Evolutionary conservation across 371 early-diverging fungal species (phyloP).

Genomic region (Choanephora cucurbitarum): DNA sequence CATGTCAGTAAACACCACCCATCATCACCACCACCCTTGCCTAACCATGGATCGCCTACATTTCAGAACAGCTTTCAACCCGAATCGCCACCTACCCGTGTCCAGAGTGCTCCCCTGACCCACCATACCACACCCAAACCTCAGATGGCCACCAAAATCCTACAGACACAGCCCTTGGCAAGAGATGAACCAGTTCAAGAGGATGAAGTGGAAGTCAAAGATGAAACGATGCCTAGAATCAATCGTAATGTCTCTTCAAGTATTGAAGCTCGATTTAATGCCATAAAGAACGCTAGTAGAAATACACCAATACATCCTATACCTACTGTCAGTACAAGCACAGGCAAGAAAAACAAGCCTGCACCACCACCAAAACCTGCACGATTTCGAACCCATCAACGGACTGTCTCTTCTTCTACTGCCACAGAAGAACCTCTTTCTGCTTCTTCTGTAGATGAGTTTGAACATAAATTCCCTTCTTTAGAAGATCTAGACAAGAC

Average conservation of each 20-base stretch:
- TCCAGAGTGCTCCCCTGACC: slow-evolving; percentile 19
- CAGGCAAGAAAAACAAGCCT: slow-evolving; percentile 25
- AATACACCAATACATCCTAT: slow-evolving; percentile 3
- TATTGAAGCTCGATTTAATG: slow-evolving; percentile 38
- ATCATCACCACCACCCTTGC: neutral
- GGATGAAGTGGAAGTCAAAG: neutral
- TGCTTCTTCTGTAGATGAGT: slow-evolving; percentile 28
- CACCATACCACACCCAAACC: slow-evolving; percentile 12
- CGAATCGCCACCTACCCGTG: slow-evolving; percentile 3
- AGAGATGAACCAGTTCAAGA: neutral
- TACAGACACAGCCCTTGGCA: slow-evolving; percentile 15
- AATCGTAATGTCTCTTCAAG: slow-evolving; percentile 28
- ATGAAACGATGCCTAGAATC: slow-evolving; percentile 6
- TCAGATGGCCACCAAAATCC: slow-evolving; percentile 14
- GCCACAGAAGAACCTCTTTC: slow-evolving; percentile 14
- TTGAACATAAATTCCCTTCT: slow-evolving; percentile 44
- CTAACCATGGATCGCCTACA: neutral
- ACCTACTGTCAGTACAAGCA: slow-evolving; percentile 1
- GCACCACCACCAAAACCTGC: slow-evolving; percentile 51
- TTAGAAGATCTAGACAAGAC: slow-evolving; percentile 35
- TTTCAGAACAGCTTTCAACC: slow-evolving; percentile 12
- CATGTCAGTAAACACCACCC: slow-evolving; percentile 10
- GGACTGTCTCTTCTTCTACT: neutral
- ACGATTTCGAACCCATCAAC: slow-evolving; percentile 33
- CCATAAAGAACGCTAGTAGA: slow-evolving; percentile 27